A percentile compares a stretch with the other conserved stretches of the same genome.
Conservation (phyloP, 2,329 filamentous ascomycete species). For the Xylariaceae sp. region DNA sequence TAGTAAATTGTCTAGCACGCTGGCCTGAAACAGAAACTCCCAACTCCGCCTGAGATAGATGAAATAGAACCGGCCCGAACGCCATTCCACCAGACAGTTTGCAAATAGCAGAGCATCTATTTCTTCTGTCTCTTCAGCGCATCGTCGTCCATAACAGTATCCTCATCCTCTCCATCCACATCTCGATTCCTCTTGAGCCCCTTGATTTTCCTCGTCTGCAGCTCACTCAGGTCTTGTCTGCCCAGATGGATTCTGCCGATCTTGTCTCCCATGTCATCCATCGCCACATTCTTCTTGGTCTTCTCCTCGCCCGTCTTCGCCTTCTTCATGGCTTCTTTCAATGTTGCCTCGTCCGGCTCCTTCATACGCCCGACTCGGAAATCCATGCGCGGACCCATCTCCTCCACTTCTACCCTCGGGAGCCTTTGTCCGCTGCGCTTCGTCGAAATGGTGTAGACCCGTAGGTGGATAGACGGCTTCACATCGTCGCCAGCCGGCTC, state of each 20-base stretch:
- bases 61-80: slow-evolving; percentile 12
- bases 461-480: slow-evolving; percentile 65
- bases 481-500: slow-evolving; percentile 54
- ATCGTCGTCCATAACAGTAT: slow-evolving; percentile 47
- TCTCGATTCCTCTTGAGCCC: slow-evolving; percentile 84
- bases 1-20: neutral
- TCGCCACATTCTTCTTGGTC: slow-evolving; percentile 96
- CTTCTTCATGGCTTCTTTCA: slow-evolving; percentile 91
- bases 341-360: slow-evolving; percentile 75
- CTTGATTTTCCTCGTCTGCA: slow-evolving; percentile 99
- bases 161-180: slow-evolving; percentile 55
- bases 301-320: slow-evolving; percentile 73
- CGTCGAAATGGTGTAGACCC: slow-evolving; percentile 84
- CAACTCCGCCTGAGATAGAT: slow-evolving; percentile 21
- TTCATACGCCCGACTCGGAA: slow-evolving; percentile 81
- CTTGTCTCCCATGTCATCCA: slow-evolving; percentile 93
- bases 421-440: slow-evolving; percentile 85
- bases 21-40: slow-evolving; percentile 15
- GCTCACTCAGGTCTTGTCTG: slow-evolving; percentile 80
- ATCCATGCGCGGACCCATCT: slow-evolving; percentile 73
- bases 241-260: slow-evolving; percentile 89
- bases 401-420: slow-evolving; percentile 89
- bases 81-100: slow-evolving; percentile 12
- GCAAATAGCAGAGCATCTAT: slow-evolving; percentile 12
- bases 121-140: slow-evolving; percentile 43